phyloP scores from a whole-genome alignment of 2,329 filamentous ascomycete genomes.

The Cercospora nicotianae region DNA sequence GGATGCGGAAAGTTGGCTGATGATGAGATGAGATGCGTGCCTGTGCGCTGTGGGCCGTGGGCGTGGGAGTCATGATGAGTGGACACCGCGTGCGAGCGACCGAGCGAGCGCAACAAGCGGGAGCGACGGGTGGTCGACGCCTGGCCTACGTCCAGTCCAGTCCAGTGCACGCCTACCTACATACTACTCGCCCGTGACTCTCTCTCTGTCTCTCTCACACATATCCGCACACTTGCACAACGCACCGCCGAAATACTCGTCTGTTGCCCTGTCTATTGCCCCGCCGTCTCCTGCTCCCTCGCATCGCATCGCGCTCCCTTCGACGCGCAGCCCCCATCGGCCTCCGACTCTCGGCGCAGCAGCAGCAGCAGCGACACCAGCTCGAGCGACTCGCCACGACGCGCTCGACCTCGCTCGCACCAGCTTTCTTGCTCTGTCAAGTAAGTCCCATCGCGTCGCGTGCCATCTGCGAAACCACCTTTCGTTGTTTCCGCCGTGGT shows the following conservation, averaged over 20 bases:
- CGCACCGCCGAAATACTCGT: not conserved
- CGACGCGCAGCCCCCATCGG: conserved; percentile 9
- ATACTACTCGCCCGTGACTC: not conserved
- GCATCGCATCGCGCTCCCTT: not conserved
- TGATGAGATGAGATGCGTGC: not conserved
- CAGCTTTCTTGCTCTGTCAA: conserved; percentile 40
- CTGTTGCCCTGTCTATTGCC: not conserved
- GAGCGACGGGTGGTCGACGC: not conserved
- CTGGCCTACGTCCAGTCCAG: not conserved
- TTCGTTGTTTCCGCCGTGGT: conserved; percentile 16
- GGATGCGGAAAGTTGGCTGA: not conserved
- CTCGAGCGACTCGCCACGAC: conserved; percentile 20
- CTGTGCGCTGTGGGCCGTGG: too few species aligned
- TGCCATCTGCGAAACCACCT: conserved; percentile 6
- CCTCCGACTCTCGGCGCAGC: conserved; percentile 13
- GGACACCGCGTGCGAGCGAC: too few species aligned
- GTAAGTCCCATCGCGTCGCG: conserved; percentile 35
- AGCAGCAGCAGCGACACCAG: not conserved
- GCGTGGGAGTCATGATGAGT: too few species aligned
- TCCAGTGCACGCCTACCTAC: not conserved
- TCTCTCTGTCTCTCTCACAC: not conserved
- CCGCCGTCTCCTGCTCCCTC: not conserved
- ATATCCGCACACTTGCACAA: not conserved
- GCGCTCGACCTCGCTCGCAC: conserved; percentile 16
- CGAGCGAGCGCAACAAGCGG: too few species aligned